Percentiles rank a stretch among this genome's conserved stretches.
Conservation (phyloP, 192 early-diverging fungal species). For the Allomyces macrogynus region DNA sequence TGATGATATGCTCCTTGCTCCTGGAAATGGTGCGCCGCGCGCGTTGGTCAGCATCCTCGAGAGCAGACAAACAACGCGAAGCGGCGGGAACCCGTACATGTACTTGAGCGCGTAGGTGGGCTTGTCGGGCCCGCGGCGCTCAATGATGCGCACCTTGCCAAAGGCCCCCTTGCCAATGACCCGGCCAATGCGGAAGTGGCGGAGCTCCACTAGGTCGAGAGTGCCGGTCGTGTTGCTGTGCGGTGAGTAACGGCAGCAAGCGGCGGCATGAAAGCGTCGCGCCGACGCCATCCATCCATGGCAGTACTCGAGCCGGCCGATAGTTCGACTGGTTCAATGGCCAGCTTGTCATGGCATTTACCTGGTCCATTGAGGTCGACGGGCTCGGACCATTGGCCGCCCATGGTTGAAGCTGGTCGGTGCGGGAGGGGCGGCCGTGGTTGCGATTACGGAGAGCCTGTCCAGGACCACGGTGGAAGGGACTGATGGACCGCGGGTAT, state of each 20-base stretch:
- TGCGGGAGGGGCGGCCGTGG: too few relatives aligned
- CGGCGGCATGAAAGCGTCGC: neutral
- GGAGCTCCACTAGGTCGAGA: constrained; percentile 38
- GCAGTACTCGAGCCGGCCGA: too few relatives aligned
- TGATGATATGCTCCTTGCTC: constrained; percentile 76
- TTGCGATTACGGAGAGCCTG: too few relatives aligned
- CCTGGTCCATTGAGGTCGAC: neutral
- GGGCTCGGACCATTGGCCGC: neutral
- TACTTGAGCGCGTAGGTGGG: constrained; percentile 84
- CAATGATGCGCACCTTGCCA: constrained; percentile 10
- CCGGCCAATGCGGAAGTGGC: constrained; percentile 78
- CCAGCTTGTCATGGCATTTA: neutral
- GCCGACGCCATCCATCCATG: neutral
- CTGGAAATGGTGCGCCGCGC: neutral
- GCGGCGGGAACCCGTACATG: too few relatives aligned
- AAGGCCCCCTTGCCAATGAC: constrained; percentile 47
- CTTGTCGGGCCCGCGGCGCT: constrained; percentile 19
- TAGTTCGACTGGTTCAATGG: too few relatives aligned
- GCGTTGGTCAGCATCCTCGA: too few relatives aligned
- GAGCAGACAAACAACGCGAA: too few relatives aligned
- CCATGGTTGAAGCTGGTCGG: neutral
- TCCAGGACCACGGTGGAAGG: too few relatives aligned
- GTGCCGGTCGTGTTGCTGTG: neutral
- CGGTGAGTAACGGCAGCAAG: neutral
- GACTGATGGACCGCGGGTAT: too few relatives aligned